Evolutionary conservation across 2,329 filamentous ascomycete species (phyloP), one percentile per base, ranked within the genome.

Genomic region (Reticulascus tulasneorum): DNA sequence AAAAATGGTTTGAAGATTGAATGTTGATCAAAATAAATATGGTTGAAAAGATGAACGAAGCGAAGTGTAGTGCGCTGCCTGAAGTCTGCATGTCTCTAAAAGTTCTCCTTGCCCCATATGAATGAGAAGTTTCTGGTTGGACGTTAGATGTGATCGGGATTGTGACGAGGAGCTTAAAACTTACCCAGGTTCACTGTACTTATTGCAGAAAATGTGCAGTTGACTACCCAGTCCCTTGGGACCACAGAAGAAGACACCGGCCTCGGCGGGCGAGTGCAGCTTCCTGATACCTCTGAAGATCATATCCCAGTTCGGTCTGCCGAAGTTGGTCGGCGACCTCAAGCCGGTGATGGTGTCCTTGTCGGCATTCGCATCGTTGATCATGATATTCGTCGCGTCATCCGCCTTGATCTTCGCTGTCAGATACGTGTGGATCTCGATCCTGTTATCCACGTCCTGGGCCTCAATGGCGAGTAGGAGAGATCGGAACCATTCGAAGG

Each of bases 311-410:
- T 93, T 91, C 12, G 87, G 87, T 17, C 86, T 73, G 35, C 87
- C 87, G 56, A 93, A 89, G 66, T 89, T 93, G 27, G 86, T 93
- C 15, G 86, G 86, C 36, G 85, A 83, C 31, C 85, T 75, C 20
- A 93, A 73, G 36, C 87, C 86, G 1, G 86, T 93, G 56, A 93
- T 90, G 51, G 86, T 80, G 58, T 93, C 86, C 60, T 84, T 84
- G 57, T 91, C 84, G 47, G 84, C 83, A 54, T 89, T 86, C 57
- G 82, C 85, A 51, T 90, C 85, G 66, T 91, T 90, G 71, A 91
- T 89, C 85, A 91, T 91, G 66, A 93, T 91, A 65, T 93, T 91
- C 29, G 85, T 89, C 32, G 86, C 86, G 54, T 91, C 86, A 58
- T 90, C 85, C 18, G 79, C 76, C 68, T 89, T 88, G 66, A 91